Evolutionary conservation across 2,329 filamentous ascomycete genomes (phyloP).

Genomic region (Xylariaceae sp.): DNA sequence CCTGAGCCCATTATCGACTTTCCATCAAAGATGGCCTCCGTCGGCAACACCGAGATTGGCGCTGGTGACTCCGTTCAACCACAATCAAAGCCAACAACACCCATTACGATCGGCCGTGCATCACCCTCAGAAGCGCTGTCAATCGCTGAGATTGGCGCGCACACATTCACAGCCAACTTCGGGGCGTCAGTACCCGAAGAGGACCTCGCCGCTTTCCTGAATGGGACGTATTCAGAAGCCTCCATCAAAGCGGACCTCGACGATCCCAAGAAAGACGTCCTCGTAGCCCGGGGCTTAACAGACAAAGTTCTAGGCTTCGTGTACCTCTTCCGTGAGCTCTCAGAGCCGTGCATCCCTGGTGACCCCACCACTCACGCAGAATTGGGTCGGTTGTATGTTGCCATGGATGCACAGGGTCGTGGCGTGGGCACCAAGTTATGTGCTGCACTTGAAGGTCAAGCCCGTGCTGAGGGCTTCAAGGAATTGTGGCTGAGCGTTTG

Average conservation of each 20-base stretch:
- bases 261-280: constrained; percentile 18
- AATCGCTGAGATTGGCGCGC: constrained; percentile 25
- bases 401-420: constrained; percentile 23
- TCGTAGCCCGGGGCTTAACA: constrained; percentile 20
- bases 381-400: constrained; percentile 28
- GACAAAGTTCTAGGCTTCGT: constrained; percentile 24
- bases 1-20: neutral
- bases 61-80: neutral
- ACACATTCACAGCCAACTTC: constrained; percentile 26
- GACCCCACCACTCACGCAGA: constrained; percentile 21
- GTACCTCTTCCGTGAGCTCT: constrained; percentile 22
- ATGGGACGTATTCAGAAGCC: constrained; percentile 19
- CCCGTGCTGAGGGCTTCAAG: constrained; percentile 24
- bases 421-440: constrained; percentile 28
- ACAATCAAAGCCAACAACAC: neutral
- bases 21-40: neutral
- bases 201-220: constrained; percentile 24
- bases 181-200: constrained; percentile 20
- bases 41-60: neutral
- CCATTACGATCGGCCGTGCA: constrained; percentile 20
- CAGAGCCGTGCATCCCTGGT: constrained; percentile 19
- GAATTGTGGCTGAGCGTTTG: constrained; percentile 28
- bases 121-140: constrained; percentile 21
- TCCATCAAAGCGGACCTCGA: constrained; percentile 19
- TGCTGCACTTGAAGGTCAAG: constrained; percentile 21